Evolutionary conservation across 495 filamentous ascomycete genomes (phyloP).

Genomic region (Aspergillus campestris): DNA sequence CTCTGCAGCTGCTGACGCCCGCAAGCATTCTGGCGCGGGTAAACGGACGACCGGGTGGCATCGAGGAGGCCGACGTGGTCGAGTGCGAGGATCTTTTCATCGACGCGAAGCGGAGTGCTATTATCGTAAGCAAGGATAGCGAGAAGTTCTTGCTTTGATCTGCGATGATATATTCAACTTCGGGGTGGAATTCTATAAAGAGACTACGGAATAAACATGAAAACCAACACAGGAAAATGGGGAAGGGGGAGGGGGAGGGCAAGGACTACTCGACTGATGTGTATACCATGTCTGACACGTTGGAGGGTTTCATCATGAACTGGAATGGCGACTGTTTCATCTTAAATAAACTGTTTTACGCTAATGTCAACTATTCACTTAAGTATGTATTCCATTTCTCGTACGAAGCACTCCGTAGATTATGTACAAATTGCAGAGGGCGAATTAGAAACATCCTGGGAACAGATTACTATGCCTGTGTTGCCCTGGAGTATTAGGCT

Average conservation of each 20-base stretch:
- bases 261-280: conserved; percentile 1
- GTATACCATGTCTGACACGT: conserved; percentile 20
- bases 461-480: too few species aligned
- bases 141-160: conserved; percentile 52
- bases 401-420: too few species aligned
- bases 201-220: not conserved
- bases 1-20: conserved; percentile 84
- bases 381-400: too few species aligned
- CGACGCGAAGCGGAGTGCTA: conserved; percentile 77
- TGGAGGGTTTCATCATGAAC: conserved; percentile 5
- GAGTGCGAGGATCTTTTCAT: conserved; percentile 88
- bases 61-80: conserved; percentile 74
- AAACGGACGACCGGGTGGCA: conserved; percentile 59
- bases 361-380: conserved; percentile 12
- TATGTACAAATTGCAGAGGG: too few species aligned
- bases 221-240: not conserved
- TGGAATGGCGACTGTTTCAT: conserved; percentile 5
- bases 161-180: too few species aligned
- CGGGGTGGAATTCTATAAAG: not conserved
- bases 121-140: conserved; percentile 55
- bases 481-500: too few species aligned
- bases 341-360: conserved; percentile 8
- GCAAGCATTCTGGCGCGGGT: conserved; percentile 63
- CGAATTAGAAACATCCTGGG: too few species aligned
- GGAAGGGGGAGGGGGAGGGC: not conserved